Conservation (phyloP, 2,329 filamentous ascomycete species). For the Penicillium concentricum region DNA sequence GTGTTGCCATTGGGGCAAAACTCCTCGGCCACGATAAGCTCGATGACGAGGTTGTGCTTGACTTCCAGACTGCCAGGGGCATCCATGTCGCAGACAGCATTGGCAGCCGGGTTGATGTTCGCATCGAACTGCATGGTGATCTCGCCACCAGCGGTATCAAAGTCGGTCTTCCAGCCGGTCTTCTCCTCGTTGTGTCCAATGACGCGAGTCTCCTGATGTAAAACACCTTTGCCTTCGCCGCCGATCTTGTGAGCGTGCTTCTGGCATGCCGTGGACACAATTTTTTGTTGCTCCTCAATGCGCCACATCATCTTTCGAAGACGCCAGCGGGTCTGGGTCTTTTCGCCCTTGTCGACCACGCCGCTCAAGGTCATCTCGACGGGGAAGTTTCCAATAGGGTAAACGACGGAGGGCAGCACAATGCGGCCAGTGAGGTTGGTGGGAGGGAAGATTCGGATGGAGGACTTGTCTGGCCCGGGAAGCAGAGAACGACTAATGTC, state of each 20-base stretch:
- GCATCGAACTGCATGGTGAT: conserved; percentile 79
- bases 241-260: conserved; percentile 69
- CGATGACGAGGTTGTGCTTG: conserved; percentile 80
- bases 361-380: conserved; percentile 81
- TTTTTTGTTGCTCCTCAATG: conserved; percentile 82
- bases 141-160: conserved; percentile 64
- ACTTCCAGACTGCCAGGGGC: conserved; percentile 73
- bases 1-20: conserved; percentile 69
- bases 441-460: conserved; percentile 90
- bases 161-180: conserved; percentile 85
- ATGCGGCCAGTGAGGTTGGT: conserved; percentile 89
- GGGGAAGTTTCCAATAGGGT: conserved; percentile 79
- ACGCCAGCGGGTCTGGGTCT: conserved; percentile 77
- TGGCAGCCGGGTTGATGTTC: conserved; percentile 58
- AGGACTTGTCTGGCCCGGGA: conserved; percentile 78
- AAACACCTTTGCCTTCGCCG: conserved; percentile 66
- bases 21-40: conserved; percentile 93
- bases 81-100: conserved; percentile 75
- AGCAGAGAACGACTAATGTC: conserved; percentile 77
- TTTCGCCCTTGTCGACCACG: conserved; percentile 69
- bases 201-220: conserved; percentile 72
- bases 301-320: conserved; percentile 90
- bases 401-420: conserved; percentile 76
- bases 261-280: conserved; percentile 73
- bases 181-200: conserved; percentile 81